These are phyloP conservation scores for Lophium mytilinum DNA, from an alignment of 495 filamentous ascomycete genomes.

Conservation along the genomic window DNA sequence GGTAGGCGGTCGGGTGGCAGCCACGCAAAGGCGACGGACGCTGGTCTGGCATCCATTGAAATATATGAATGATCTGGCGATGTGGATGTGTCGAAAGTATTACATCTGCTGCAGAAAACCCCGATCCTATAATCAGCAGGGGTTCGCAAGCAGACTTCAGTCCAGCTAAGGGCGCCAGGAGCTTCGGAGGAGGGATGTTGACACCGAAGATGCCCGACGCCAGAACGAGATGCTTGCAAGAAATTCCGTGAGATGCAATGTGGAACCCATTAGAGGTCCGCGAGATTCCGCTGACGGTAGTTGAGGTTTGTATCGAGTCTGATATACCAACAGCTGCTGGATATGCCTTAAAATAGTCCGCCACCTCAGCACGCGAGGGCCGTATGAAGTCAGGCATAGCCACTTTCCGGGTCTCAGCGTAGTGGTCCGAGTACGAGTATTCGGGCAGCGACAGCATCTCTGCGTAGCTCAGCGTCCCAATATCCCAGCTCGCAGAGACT, in stretches of 20 bases:
- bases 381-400: conserved; percentile 47
- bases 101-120: conserved; percentile 57
- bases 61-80: conserved; percentile 54
- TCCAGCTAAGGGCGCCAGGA: conserved; percentile 36
- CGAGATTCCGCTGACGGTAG: conserved; percentile 38
- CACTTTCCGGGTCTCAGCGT: conserved; percentile 36
- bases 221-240: conserved; percentile 53
- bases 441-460: conserved; percentile 58
- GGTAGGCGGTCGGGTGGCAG: conserved; percentile 59
- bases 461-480: conserved; percentile 48
- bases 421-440: conserved; percentile 52
- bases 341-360: conserved; percentile 51
- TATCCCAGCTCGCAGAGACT: conserved; percentile 42
- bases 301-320: conserved; percentile 41
- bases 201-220: conserved; percentile 58
- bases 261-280: conserved; percentile 45
- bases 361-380: conserved; percentile 50
- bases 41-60: conserved; percentile 51
- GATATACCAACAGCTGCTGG: conserved; percentile 47
- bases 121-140: conserved; percentile 53
- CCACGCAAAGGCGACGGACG: conserved; percentile 51
- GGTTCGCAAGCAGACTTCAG: conserved; percentile 21
- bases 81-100: conserved; percentile 47
- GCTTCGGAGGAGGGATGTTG: conserved; percentile 44
- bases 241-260: conserved; percentile 45